Conservation (phyloP, 768 basidiomycete genomes). For the Trichaptum fuscoviolaceum region DNA sequence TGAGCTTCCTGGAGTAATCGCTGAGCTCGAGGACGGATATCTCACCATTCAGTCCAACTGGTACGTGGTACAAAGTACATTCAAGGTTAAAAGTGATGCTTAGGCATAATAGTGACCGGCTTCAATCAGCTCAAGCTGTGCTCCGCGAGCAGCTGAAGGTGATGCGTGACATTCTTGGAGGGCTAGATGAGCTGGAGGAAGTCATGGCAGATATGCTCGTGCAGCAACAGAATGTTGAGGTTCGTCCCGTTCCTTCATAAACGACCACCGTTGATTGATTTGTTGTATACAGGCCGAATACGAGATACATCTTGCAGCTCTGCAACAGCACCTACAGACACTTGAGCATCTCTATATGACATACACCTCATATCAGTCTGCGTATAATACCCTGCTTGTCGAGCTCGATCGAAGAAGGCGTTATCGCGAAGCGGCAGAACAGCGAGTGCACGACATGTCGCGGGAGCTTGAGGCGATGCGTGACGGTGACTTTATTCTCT, state of each 20-base stretch:
- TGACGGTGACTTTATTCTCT: slow-evolving; percentile 36
- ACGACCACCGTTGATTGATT: slow-evolving; percentile 3
- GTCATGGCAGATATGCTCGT: slow-evolving; percentile 77
- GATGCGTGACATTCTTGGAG: slow-evolving; percentile 46
- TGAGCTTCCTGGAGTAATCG: slow-evolving; percentile 69
- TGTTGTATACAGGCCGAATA: slow-evolving; percentile 38
- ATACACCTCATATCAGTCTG: slow-evolving; percentile 63
- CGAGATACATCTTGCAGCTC: slow-evolving; percentile 44
- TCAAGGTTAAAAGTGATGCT: slow-evolving; percentile 4
- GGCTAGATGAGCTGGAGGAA: slow-evolving; percentile 72
- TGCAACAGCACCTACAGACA: slow-evolving; percentile 57
- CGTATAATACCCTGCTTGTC: slow-evolving; percentile 67
- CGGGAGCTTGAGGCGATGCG: slow-evolving; percentile 58
- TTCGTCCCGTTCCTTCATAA: slow-evolving; percentile 22
- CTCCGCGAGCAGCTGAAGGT: slow-evolving; percentile 45
- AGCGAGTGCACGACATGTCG: slow-evolving; percentile 61
- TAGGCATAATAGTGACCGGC: slow-evolving; percentile 38
- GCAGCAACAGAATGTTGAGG: slow-evolving; percentile 66
- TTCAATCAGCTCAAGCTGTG: slow-evolving; percentile 38
- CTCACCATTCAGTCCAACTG: slow-evolving; percentile 51
- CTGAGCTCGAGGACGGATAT: slow-evolving; percentile 60
- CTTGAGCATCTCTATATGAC: slow-evolving; percentile 61
- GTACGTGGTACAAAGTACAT: slow-evolving; percentile 19
- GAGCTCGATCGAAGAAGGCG: slow-evolving; percentile 67
- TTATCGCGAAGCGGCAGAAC: slow-evolving; percentile 62